Percentiles rank a stretch among this genome's conserved stretches.
Evolutionary conservation across 495 filamentous ascomycete species (phyloP).

Genomic region (Tuber melanosporum): DNA sequence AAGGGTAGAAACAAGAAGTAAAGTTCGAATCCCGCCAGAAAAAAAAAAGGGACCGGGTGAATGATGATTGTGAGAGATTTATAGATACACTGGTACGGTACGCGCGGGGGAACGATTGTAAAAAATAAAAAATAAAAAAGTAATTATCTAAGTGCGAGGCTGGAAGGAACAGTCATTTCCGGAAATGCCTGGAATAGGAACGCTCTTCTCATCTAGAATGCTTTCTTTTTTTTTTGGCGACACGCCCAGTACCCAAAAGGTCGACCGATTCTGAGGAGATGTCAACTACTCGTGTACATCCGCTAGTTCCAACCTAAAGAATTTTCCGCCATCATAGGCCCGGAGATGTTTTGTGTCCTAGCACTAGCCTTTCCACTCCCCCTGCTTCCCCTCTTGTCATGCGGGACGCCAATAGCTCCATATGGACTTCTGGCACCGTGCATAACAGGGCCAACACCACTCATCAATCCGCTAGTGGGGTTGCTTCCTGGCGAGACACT

Average conservation of each 20-base stretch:
- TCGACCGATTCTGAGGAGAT: background rate
- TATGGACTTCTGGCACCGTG: slow-evolving; percentile 52
- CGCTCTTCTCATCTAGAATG: slow-evolving; percentile 19
- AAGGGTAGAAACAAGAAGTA: slow-evolving; percentile 32
- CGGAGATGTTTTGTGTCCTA: slow-evolving; percentile 62
- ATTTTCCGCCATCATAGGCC: slow-evolving; percentile 93
- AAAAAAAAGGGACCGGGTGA: background rate
- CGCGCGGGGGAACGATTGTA: background rate
- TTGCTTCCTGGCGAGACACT: slow-evolving; percentile 50
- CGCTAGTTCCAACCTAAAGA: slow-evolving; percentile 93
- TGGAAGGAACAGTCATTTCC: slow-evolving; percentile 20
- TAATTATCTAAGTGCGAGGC: slow-evolving; percentile 4
- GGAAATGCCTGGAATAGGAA: slow-evolving; percentile 28
- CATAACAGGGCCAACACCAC: slow-evolving; percentile 48
- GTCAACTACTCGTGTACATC: background rate
- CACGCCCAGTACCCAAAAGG: background rate
- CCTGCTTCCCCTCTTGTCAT: slow-evolving; percentile 62
- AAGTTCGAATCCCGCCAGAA: slow-evolving; percentile 10
- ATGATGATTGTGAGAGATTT: slow-evolving; percentile 2
- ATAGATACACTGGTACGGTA: background rate
- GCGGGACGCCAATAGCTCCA: slow-evolving; percentile 48
- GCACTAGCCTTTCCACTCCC: slow-evolving; percentile 68
- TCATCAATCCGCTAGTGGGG: slow-evolving; percentile 50
- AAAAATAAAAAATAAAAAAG: background rate
- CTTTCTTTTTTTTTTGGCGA: slow-evolving; percentile 16